These are phyloP conservation scores for California macrophylla DNA, from an alignment of 441 rosid genomes.

Conservation along the genomic window DNA sequence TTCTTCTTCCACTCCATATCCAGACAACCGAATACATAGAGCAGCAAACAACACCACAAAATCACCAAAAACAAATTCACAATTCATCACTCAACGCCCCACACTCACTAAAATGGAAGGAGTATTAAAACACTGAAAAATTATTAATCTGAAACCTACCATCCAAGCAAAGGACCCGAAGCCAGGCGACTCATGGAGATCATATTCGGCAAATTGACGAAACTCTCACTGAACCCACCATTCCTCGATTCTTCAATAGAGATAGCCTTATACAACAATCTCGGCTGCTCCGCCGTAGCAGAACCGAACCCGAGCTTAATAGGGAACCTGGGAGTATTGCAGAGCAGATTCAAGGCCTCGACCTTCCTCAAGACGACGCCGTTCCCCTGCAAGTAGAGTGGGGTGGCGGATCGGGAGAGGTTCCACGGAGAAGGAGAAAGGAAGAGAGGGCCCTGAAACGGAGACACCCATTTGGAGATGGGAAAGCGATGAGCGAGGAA, in stretches of 20 bases:
- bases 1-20: too few species aligned
- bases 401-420: conserved; percentile 69
- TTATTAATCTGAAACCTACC: conserved; percentile 30
- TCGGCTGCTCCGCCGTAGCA: conserved; percentile 13
- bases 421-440: conserved; percentile 75
- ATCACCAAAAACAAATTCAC: too few species aligned
- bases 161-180: conserved; percentile 83
- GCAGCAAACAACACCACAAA: background rate
- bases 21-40: too few species aligned
- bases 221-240: conserved; percentile 34
- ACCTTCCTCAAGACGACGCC: conserved; percentile 42
- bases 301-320: conserved; percentile 26
- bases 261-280: conserved; percentile 14
- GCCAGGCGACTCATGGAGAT: conserved; percentile 62
- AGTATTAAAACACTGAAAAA: background rate
- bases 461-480: conserved; percentile 49
- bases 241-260: conserved; percentile 14
- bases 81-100: background rate
- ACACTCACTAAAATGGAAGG: background rate
- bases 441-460: conserved; percentile 62
- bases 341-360: conserved; percentile 45
- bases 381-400: conserved; percentile 42
- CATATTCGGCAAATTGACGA: conserved; percentile 67
- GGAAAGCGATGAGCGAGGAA: conserved; percentile 24
- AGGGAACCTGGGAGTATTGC: conserved; percentile 26